These are phyloP conservation scores for Ganoderma resinaceum DNA, from an alignment of 1,284 basidiomycete genomes.

Conservation along the genomic window DNA sequence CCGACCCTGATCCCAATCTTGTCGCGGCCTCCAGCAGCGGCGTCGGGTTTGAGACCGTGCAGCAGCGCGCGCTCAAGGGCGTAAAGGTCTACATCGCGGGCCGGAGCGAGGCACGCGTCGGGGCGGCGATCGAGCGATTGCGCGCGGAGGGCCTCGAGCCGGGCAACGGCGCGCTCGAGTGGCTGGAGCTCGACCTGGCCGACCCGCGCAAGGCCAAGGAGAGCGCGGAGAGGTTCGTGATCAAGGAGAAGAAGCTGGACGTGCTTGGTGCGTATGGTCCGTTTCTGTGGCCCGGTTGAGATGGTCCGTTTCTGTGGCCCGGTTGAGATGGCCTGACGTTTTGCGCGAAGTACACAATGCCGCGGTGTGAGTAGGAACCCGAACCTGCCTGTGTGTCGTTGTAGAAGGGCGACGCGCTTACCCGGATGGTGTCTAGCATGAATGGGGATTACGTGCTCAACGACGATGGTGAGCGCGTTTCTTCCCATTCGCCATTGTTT, in stretches of 20 bases:
- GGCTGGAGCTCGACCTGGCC: conserved; percentile 54
- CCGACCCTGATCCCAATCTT: not conserved
- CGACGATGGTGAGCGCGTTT: conserved; percentile 13
- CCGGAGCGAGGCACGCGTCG: conserved; percentile 47
- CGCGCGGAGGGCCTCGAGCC: conserved; percentile 41
- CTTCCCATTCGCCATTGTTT: not conserved
- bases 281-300: not conserved
- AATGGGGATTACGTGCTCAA: conserved; percentile 33
- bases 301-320: not conserved
- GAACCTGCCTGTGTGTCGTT: not conserved
- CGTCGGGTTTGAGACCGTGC: conserved; percentile 49
- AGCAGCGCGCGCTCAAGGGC: conserved; percentile 47
- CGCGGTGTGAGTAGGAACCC: conserved; percentile 44
- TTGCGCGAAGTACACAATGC: conserved; percentile 56
- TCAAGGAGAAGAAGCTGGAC: conserved; percentile 55
- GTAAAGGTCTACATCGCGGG: conserved; percentile 52
- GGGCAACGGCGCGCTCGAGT: conserved; percentile 48
- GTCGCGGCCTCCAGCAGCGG: conserved; percentile 38
- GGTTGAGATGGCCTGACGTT: not conserved
- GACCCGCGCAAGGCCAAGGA: conserved; percentile 51
- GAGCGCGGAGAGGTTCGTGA: conserved; percentile 54
- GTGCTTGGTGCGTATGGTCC: conserved; percentile 43
- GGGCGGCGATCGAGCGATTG: conserved; percentile 46
- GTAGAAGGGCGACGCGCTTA: not conserved
- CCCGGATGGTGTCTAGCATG: conserved; percentile 29